These are phyloP conservation scores for Hippophae gyantsensis DNA, from an alignment of 306 rosid genomes.

Conservation along the genomic window DNA sequence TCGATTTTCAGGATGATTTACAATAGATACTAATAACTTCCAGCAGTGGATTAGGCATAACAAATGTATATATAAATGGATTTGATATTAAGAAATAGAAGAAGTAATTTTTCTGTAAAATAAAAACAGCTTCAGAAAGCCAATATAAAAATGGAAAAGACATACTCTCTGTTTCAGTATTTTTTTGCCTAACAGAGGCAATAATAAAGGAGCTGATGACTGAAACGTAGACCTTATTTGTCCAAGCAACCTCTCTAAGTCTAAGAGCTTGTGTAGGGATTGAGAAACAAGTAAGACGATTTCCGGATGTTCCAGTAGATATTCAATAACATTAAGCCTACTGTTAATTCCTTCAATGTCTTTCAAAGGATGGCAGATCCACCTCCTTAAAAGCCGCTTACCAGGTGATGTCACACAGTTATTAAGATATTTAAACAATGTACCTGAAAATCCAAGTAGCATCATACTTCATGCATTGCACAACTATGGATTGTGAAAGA, in stretches of 20 bases:
- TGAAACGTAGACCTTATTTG: slow-evolving; percentile 59
- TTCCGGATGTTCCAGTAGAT: slow-evolving; percentile 45
- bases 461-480: slow-evolving; percentile 11
- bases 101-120: too few species aligned
- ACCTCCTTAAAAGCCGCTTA: slow-evolving; percentile 74
- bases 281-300: slow-evolving; percentile 48
- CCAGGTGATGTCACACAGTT: slow-evolving; percentile 77
- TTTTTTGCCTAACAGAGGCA: slow-evolving; percentile 65
- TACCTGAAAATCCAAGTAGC: slow-evolving; percentile 46
- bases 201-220: slow-evolving; percentile 52
- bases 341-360: slow-evolving; percentile 58
- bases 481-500: slow-evolving; percentile 18
- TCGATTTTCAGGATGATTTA: too few species aligned
- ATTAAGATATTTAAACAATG: slow-evolving; percentile 73
- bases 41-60: too few species aligned
- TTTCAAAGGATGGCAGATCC: slow-evolving; percentile 87
- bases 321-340: slow-evolving; percentile 75
- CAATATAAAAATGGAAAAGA: slow-evolving; percentile 11
- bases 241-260: slow-evolving; percentile 79
- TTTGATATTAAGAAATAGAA: too few species aligned
- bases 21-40: too few species aligned
- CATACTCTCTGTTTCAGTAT: slow-evolving; percentile 78
- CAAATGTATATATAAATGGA: too few species aligned
- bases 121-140: too few species aligned
- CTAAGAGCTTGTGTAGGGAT: slow-evolving; percentile 70